These are phyloP conservation scores for Nothophaeocryptopus gaeumannii DNA, from an alignment of 2,329 filamentous ascomycete genomes.

Conservation along the genomic window DNA sequence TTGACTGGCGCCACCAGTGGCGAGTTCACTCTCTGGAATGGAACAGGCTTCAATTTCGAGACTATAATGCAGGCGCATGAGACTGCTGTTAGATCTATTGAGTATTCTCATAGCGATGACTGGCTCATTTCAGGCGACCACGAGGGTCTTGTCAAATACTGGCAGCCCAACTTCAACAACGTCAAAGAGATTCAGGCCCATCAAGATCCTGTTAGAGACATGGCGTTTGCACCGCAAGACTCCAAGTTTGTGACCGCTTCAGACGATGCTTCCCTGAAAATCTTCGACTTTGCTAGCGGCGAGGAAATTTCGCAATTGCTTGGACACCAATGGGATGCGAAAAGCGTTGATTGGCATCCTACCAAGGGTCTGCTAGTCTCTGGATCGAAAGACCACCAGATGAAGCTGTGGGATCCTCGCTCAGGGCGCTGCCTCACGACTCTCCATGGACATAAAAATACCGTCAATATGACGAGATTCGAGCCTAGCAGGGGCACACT, in stretches of 20 bases:
- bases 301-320: constrained; percentile 78
- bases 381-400: constrained; percentile 93
- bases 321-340: constrained; percentile 98
- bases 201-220: constrained; percentile 80
- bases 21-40: constrained; percentile 98
- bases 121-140: constrained; percentile 96
- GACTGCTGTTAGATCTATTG: constrained; percentile 74
- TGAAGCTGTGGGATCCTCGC: constrained; percentile 98
- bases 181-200: constrained; percentile 93
- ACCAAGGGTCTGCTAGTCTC: constrained; percentile 91
- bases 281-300: constrained; percentile 91
- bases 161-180: constrained; percentile 99
- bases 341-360: constrained; percentile 96
- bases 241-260: constrained; percentile 94
- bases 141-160: constrained; percentile 94
- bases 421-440: constrained; percentile 87
- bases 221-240: constrained; percentile 92
- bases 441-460: constrained; percentile 95
- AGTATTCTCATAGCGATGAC: constrained; percentile 93
- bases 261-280: constrained; percentile 89
- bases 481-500: constrained; percentile 80
- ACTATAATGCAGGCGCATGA: constrained; percentile 99
- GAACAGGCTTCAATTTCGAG: constrained; percentile 98
- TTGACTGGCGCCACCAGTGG: constrained; percentile 93
- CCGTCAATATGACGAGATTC: constrained; percentile 88